Evolutionary conservation across 2,329 filamentous ascomycete species (phyloP).

Genomic region (Xylaria sp.): DNA sequence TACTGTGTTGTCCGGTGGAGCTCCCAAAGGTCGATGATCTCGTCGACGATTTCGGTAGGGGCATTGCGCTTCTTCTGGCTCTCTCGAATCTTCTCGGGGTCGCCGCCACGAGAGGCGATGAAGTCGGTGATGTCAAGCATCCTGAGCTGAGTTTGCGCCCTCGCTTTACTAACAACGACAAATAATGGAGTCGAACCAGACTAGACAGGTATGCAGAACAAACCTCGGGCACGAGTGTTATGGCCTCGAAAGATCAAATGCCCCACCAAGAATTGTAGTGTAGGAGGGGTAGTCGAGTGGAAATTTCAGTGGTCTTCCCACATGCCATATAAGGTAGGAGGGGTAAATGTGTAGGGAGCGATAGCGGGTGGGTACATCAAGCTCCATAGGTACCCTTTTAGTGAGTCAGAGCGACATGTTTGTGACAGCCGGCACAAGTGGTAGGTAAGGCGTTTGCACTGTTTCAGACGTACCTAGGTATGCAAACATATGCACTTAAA

Average conservation of each 20-base stretch:
- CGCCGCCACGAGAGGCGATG: constrained; percentile 86
- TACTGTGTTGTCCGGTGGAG: constrained; percentile 76
- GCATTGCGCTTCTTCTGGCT: constrained; percentile 83
- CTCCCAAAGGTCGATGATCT: constrained; percentile 87
- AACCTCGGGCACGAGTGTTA: not conserved
- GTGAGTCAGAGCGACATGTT: constrained; percentile 13
- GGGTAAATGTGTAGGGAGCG: constrained; percentile 10
- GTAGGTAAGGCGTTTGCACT: too few relatives aligned
- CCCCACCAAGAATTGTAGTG: constrained; percentile 34
- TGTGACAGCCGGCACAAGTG: not conserved
- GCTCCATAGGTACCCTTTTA: constrained; percentile 20
- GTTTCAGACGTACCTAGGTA: too few relatives aligned
- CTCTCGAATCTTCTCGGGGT: constrained; percentile 91
- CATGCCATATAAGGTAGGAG: constrained; percentile 26
- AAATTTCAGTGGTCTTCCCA: constrained; percentile 26
- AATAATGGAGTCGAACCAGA: not conserved
- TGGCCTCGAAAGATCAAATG: constrained; percentile 23
- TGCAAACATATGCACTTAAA: not conserved
- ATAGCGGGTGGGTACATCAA: constrained; percentile 1
- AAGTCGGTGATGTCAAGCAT: constrained; percentile 75
- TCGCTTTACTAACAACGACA: not conserved
- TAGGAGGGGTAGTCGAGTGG: constrained; percentile 31
- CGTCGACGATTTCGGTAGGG: constrained; percentile 85
- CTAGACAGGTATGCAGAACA: not conserved
- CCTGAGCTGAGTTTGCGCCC: constrained; percentile 5